These are phyloP conservation scores for Wallacemonas sp. DNA, from an alignment of 208 protist species.

Conservation along the genomic window DNA sequence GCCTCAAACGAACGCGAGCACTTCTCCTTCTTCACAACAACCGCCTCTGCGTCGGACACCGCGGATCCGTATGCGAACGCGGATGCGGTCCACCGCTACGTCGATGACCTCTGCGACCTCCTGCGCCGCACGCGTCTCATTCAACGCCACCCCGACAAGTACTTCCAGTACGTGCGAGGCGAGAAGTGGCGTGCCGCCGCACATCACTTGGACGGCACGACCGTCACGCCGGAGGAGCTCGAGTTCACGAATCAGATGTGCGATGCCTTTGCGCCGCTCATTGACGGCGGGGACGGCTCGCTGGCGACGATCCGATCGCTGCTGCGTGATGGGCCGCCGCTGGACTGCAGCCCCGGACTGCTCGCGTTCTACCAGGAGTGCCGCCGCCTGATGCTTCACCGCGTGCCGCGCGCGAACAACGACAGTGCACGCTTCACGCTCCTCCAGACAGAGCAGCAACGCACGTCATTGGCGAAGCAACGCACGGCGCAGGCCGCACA, in stretches of 20 bases:
- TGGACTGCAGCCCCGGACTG: conserved; percentile 7
- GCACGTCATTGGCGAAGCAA: background rate
- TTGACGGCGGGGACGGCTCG: conserved; percentile 25
- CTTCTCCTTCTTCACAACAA: conserved; percentile 41
- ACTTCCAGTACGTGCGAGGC: conserved; percentile 55
- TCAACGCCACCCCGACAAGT: conserved; percentile 79
- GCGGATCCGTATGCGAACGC: background rate
- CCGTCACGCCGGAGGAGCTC: conserved; percentile 52
- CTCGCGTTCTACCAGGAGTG: conserved; percentile 28
- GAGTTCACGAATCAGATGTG: conserved; percentile 45
- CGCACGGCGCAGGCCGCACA: conserved; percentile 4
- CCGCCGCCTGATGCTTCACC: conserved; percentile 36
- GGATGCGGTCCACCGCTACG: conserved; percentile 41
- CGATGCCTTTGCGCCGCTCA: conserved; percentile 33
- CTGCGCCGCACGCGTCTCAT: conserved; percentile 60
- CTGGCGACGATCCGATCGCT: conserved; percentile 39
- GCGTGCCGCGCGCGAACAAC: conserved; percentile 31
- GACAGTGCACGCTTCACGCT: conserved; percentile 57
- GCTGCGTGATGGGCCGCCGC: conserved; percentile 54
- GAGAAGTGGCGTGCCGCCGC: conserved; percentile 23
- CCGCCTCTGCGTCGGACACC: background rate
- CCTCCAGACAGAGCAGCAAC: background rate
- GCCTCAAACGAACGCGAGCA: conserved; percentile 23
- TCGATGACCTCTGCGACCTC: conserved; percentile 71
- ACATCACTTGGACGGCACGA: conserved; percentile 42